Base-by-base conservation (phyloP, 805 yeast species). In the Saccharomyces paradoxus region DNA sequence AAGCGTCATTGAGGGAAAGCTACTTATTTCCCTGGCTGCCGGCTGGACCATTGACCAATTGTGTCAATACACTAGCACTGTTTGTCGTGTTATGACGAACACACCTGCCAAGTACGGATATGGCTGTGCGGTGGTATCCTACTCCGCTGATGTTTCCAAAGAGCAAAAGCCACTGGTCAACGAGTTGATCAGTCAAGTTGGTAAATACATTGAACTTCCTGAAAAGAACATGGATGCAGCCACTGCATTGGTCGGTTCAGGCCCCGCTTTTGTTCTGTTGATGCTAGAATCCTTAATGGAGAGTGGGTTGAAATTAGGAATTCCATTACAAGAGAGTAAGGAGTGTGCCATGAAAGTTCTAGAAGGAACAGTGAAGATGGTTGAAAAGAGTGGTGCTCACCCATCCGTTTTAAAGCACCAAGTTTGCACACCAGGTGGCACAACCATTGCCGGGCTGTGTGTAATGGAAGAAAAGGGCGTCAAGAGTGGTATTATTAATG, bases 361-460 rank as follows among this genome's bases (percentile, higher is more conserved):
- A 82, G 91, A 86, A 69, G 99, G 99, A 26, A 87, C 97, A 13
- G 92, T 94, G 14, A 84, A 83, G 71, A 87, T 94, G 97, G 91
- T 86, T 0, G 80, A 84, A 58, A 81, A 82, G 60, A 84, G 90
- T 10, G 90, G 89, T 2, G 81, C 78, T 48, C 97, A 92, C 66
- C 99, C 99, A 10, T 92, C 94, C 21, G 89, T 81, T 12, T 78
- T 94, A 68, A 88, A 88, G 68, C 83, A 87, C 68, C 85, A 84
- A 63, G 94, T 94, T 8, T 90, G 97, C 68, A 94, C 99, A 0
- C 99, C 99, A 26, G 99, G 94, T 30, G 99, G 99, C 32, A 91
- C 97, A 51, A 94, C 99, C 3, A 94, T 94, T 68, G 96, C 96
- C 9, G 99, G 99, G 0, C 75, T 94, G 55, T 79, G 92, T 71